Base-by-base conservation (phyloP, 352 stramenopile genomes). In the Globisporangium barbulae region DNA sequence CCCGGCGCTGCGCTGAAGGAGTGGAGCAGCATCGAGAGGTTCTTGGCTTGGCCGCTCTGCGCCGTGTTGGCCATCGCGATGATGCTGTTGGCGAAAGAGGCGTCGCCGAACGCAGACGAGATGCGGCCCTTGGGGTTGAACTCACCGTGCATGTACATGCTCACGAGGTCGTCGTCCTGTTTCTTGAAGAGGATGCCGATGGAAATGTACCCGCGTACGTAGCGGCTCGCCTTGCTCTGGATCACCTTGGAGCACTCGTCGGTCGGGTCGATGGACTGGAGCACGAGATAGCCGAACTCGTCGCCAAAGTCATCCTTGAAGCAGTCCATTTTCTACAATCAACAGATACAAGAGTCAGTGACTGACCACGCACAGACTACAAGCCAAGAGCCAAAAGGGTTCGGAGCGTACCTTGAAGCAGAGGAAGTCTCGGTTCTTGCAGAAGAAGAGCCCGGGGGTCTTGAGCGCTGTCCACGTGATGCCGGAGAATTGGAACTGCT, bases 41-140 rank as follows among this genome's bases (percentile, higher is more conserved):
- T 90, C 78, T 93, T 93, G 35, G 84, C 81, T 37, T 93, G 80
- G 5, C 84, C 84, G 22, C 75, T 87, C 47, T 83, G 75, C 28
- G 81, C 73, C 2, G 84, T 81, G 37, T 89, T 86, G 42, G 78
- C 76, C 41, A 93, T 65, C 13, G 81, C 82, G 22, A 82, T 76
- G 4, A 90, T 71, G 59, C 75, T 75, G 21, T 88, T 79, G 4
- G 76, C 81, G 42, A 93, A 82, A 64, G 77, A 78, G 53, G 63
- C 66, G 54, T 93, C 81, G 2, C 76, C 73, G 15, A 91, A 70
- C 10, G 80, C 56, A n/a, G 71, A 71, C 15, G 80, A 67, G 33
- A 91, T 70, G 35, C 72, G 76, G 30, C 84, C 84, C 35, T 76
- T 78, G 0, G 81, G 68, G 55, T 89, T 81, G 45, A 91, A 89